phyloP scores from a whole-genome alignment of 2,329 filamentous ascomycete genomes.

The Cladorrhinum sp. region DNA sequence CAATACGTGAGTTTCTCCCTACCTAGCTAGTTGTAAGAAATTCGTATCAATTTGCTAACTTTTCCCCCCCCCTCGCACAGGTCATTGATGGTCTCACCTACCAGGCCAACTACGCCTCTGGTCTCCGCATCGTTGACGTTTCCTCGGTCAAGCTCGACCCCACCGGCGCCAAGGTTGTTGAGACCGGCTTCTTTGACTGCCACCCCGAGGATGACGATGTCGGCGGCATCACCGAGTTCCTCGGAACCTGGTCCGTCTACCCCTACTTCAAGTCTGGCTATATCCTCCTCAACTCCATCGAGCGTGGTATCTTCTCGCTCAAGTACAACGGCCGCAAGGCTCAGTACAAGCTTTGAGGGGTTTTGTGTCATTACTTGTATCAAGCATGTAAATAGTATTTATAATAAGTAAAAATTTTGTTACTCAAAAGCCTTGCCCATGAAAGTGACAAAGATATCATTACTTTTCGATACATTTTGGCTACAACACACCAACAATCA shows the following conservation, averaged over 20 bases:
- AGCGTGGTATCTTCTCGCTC: conserved; percentile 48
- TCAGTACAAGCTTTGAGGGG: conserved; percentile 5
- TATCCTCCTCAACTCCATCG: conserved; percentile 51
- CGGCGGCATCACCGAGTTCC: conserved; percentile 40
- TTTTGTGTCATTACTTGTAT: neutral
- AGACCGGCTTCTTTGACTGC: conserved; percentile 49
- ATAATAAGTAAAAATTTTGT: too few relatives aligned
- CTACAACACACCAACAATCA: neutral
- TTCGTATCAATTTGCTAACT: too few relatives aligned
- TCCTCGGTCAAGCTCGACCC: conserved; percentile 39
- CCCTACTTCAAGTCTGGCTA: conserved; percentile 48
- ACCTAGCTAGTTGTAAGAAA: too few relatives aligned
- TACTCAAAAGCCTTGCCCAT: too few relatives aligned
- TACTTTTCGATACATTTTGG: too few relatives aligned
- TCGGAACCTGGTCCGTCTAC: conserved; percentile 48
- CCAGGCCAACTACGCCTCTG: conserved; percentile 50
- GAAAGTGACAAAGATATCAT: too few relatives aligned
- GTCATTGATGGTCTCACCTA: conserved; percentile 43
- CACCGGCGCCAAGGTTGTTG: conserved; percentile 43
- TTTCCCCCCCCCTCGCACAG: too few relatives aligned
- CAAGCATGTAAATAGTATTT: too few relatives aligned
- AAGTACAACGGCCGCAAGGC: conserved; percentile 33
- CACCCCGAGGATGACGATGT: conserved; percentile 48
- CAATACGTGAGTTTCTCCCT: conserved; percentile 38
- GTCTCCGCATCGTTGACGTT: conserved; percentile 42